phyloP scores from a whole-genome alignment of 1,139 yeast species.

The Candida sp. region DNA sequence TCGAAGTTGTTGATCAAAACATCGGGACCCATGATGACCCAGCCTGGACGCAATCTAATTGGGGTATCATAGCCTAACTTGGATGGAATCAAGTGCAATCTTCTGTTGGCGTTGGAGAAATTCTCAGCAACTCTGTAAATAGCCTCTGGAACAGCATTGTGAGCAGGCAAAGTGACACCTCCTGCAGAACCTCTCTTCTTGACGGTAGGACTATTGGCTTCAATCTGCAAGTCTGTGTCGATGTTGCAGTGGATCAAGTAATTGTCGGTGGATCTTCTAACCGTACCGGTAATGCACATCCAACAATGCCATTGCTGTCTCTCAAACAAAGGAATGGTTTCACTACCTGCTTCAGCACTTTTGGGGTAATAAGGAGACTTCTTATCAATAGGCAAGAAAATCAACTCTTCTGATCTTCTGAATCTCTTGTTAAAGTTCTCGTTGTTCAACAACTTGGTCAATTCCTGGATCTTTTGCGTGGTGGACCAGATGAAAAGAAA shows the following conservation, averaged over 20 bases:
- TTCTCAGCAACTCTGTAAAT: conserved; percentile 89
- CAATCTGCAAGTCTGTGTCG: conserved; percentile 83
- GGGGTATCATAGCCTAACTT: conserved; percentile 65
- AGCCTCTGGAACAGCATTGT: conserved; percentile 66
- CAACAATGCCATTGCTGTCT: conserved; percentile 91
- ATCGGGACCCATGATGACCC: conserved; percentile 93
- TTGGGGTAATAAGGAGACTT: conserved; percentile 62
- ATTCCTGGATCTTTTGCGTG: conserved; percentile 67
- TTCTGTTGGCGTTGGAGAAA: conserved; percentile 79
- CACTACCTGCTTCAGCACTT: conserved; percentile 7
- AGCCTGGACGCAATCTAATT: conserved; percentile 78
- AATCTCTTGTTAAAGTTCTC: conserved; percentile 76
- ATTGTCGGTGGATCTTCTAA: conserved; percentile 80
- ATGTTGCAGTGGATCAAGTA: conserved; percentile 91
- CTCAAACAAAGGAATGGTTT: conserved; percentile 31
- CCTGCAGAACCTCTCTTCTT: conserved; percentile 1
- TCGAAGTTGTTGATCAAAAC: conserved; percentile 71
- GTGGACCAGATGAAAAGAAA: conserved; percentile 89
- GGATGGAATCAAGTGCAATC: conserved; percentile 85
- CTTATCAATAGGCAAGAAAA: conserved; percentile 65
- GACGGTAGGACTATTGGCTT: conserved; percentile 24
- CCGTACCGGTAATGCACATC: conserved; percentile 97
- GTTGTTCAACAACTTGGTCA: conserved; percentile 58
- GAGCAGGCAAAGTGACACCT: neutral
- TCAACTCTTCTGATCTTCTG: conserved; percentile 87